A percentile compares a stretch with the other conserved stretches of the same genome.
Conservation (phyloP, 2,329 filamentous ascomycete genomes). For the Nemania bipapillata region DNA sequence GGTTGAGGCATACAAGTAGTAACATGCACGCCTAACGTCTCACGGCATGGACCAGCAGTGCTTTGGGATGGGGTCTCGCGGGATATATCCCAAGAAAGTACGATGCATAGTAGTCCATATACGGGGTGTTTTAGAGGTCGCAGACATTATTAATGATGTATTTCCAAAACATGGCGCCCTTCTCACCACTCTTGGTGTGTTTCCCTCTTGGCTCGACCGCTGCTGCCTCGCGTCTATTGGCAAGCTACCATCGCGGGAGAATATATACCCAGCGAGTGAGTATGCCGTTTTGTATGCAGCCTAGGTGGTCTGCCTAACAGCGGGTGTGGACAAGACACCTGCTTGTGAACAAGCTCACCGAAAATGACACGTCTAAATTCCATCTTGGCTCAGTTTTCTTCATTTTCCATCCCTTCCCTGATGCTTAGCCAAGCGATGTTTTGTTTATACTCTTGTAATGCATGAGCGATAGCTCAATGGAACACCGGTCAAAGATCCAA, state of each 20-base stretch:
- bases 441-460: conserved; percentile 13
- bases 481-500: not conserved
- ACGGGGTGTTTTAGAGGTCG: conserved; percentile 63
- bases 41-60: conserved; percentile 66
- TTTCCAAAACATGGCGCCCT: conserved; percentile 77
- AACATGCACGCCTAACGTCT: conserved; percentile 53
- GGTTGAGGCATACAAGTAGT: not conserved
- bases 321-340: conserved; percentile 2
- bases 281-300: not conserved
- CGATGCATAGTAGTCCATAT: too few relatives aligned
- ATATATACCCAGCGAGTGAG: conserved; percentile 64
- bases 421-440: not conserved
- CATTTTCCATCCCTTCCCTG: not conserved
- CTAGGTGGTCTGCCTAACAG: conserved; percentile 1
- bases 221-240: conserved; percentile 62
- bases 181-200: conserved; percentile 55
- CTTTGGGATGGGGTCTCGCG: conserved; percentile 62
- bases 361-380: not conserved
- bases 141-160: conserved; percentile 79
- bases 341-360: conserved; percentile 5
- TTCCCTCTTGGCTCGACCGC: conserved; percentile 30
- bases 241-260: conserved; percentile 72
- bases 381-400: not conserved
- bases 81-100: not conserved
- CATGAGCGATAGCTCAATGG: conserved; percentile 18